Percentiles rank a stretch among this genome's conserved stretches.
These are phyloP conservation scores for Scopulariopsis brevicaulis DNA, from an alignment of 2,329 filamentous ascomycete genomes.

Conservation along the genomic window DNA sequence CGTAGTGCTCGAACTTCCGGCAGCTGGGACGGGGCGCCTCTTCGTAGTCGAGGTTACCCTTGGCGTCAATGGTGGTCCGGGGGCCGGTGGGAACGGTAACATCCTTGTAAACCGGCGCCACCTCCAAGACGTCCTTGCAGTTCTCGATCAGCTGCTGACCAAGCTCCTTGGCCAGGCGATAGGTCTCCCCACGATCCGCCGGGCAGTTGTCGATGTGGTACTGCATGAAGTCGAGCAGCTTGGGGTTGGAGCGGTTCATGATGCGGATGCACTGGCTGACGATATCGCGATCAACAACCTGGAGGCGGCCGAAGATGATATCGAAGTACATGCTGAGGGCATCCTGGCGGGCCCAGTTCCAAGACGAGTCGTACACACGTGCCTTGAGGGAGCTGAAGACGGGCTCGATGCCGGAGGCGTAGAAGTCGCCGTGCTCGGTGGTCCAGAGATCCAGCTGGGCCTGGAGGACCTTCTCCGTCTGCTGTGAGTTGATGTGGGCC, in stretches of 20 bases:
- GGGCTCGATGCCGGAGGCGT: constrained; percentile 87
- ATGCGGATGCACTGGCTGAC: constrained; percentile 97
- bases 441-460: constrained; percentile 92
- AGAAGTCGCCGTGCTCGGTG: constrained; percentile 91
- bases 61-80: constrained; percentile 81
- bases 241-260: constrained; percentile 97
- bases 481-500: constrained; percentile 71
- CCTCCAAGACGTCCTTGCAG: constrained; percentile 81
- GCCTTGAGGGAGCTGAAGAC: constrained; percentile 91
- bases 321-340: constrained; percentile 98
- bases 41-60: constrained; percentile 85
- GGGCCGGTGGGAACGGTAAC: constrained; percentile 86
- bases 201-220: constrained; percentile 99
- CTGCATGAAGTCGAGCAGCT: constrained; percentile 96
- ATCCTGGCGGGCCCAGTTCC: constrained; percentile 99
- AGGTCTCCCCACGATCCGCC: constrained; percentile 91
- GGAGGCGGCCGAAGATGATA: constrained; percentile 90
- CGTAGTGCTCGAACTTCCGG: constrained; percentile 95
- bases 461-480: constrained; percentile 80
- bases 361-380: constrained; percentile 92
- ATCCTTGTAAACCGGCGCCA: constrained; percentile 89
- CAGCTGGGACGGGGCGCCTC: constrained; percentile 80
- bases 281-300: constrained; percentile 92
- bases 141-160: constrained; percentile 92
- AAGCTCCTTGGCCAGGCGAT: constrained; percentile 92